Evolutionary conservation across 2,329 filamentous ascomycete genomes (phyloP), one percentile per base, ranked within the genome.

Genomic region (Pseudogymnoascus sp.): DNA sequence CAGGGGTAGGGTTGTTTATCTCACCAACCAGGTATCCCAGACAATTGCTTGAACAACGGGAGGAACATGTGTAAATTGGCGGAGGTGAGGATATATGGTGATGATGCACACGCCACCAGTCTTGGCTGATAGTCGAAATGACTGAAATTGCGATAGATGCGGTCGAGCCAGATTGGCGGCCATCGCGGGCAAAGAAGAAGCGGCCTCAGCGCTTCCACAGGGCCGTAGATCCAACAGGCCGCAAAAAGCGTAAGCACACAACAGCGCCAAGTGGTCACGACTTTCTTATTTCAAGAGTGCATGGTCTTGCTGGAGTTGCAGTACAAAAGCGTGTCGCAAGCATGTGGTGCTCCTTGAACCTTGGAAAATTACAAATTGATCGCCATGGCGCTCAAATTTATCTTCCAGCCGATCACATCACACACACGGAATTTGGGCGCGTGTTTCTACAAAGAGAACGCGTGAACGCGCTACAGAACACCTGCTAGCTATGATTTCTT

Each of bases 121-220:
- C 44, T 55, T 55, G 44, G 44, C 44, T 55, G 44, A 31, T 17
- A 55, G 12, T 55, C 6, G n/a, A 55, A 55, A 10, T 33, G n/a
- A 55, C 33, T 55, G 48, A 55, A 55, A 55, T 55, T 55, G 29
- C 48, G 29, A 55, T 55, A 55, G 48, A 55, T 55, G 48, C 48
- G 29, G 29, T 55, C 48, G 29, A 55, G 48, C 48, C 48, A 55
- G 4, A 33, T 33, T 15, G 5, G 48, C 17, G 44, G 44, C 27
- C 8, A 55, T 44, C 21, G 29, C 17, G 48, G 35, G 48, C 15
- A 55, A 4, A n/a, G 15, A 42, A 25, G n/a, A 29, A 55, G 10
- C 48, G 5, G 5, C 48, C 17, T 55, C 27, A 55, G 48, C 48
- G 48, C 48, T 31, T 55, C 48, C 27, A 9, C 48, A 55, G 48